Conservation (phyloP, 2,329 filamentous ascomycete genomes). For the Paracamarosporium sp. region DNA sequence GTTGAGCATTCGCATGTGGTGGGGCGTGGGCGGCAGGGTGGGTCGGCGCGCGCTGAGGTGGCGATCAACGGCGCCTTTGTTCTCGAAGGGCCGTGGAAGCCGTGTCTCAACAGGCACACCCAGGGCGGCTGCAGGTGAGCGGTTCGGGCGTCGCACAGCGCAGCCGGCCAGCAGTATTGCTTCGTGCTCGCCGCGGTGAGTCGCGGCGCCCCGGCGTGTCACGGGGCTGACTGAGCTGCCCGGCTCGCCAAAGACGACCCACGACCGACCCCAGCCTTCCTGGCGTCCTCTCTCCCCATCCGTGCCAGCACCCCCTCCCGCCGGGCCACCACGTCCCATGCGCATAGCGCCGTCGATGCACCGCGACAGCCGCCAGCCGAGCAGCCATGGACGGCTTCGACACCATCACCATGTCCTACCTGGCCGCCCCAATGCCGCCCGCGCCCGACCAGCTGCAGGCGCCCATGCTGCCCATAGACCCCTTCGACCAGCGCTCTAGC, state of each 20-base stretch:
- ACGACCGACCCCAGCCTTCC: slow-evolving; percentile 15
- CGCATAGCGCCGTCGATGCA: slow-evolving; percentile 30
- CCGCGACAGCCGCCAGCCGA: slow-evolving; percentile 25
- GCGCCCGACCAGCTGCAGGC: slow-evolving; percentile 48
- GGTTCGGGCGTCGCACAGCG: slow-evolving; percentile 41
- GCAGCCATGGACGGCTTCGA: slow-evolving; percentile 63
- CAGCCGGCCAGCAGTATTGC: slow-evolving; percentile 26
- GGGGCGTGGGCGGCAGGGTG: not conserved
- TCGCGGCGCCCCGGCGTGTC: slow-evolving; percentile 16
- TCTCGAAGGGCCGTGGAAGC: slow-evolving; percentile 13
- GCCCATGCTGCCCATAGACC: slow-evolving; percentile 59
- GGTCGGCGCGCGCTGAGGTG: not conserved
- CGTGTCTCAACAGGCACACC: not conserved
- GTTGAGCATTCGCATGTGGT: not conserved
- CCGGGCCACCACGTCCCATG: too few relatives aligned
- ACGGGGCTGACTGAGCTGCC: slow-evolving; percentile 14
- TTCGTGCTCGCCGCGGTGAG: slow-evolving; percentile 24
- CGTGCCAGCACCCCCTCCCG: slow-evolving; percentile 10
- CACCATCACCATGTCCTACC: slow-evolving; percentile 67
- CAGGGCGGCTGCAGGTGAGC: slow-evolving; percentile 43
- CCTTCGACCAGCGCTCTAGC: slow-evolving; percentile 64
- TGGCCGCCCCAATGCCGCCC: slow-evolving; percentile 63
- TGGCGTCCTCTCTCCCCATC: slow-evolving; percentile 15
- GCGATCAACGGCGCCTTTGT: slow-evolving; percentile 8
- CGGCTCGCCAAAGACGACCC: slow-evolving; percentile 10